Percentiles rank a stretch among this genome's conserved stretches.
Conservation (phyloP, 164 flowering plant species). For the Saururus chinensis region DNA sequence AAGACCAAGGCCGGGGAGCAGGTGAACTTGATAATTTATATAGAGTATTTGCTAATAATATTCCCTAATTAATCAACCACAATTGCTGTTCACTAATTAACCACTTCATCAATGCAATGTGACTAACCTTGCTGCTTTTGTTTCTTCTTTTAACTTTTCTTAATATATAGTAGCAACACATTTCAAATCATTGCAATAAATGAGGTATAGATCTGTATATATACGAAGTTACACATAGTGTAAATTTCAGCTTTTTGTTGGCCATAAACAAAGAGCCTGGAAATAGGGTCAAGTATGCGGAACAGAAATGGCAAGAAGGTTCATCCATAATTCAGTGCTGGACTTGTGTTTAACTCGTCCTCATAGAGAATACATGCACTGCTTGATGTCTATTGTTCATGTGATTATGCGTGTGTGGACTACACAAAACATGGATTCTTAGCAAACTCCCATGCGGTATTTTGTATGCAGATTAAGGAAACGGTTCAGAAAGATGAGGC, state of each 20-base stretch:
- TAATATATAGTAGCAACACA: neutral
- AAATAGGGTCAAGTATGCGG: no score
- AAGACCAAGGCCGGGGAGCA: slow-evolving; percentile 12
- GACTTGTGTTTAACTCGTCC: no score
- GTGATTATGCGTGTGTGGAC: no score
- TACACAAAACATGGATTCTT: no score
- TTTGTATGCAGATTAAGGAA: slow-evolving; percentile 30
- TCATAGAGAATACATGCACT: no score
- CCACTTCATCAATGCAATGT: neutral
- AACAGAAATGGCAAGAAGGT: no score
- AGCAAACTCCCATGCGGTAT: neutral
- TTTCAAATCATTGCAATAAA: neutral
- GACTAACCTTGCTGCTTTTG: neutral
- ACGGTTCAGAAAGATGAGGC: slow-evolving; percentile 25
- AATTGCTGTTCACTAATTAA: neutral
- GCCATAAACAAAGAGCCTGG: neutral
- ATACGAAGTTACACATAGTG: no score
- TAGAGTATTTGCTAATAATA: neutral
- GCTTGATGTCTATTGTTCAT: no score
- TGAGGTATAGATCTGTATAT: no score
- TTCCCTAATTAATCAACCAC: neutral
- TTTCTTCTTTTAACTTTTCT: neutral
- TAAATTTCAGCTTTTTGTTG: no score
- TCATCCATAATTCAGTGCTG: no score
- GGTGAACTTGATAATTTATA: slow-evolving; percentile 9